Percentiles rank a stretch among this genome's conserved stretches.
Evolutionary conservation across 2,329 filamentous ascomycete genomes (phyloP).

Genomic region (Neopestalotiopsis rosae): DNA sequence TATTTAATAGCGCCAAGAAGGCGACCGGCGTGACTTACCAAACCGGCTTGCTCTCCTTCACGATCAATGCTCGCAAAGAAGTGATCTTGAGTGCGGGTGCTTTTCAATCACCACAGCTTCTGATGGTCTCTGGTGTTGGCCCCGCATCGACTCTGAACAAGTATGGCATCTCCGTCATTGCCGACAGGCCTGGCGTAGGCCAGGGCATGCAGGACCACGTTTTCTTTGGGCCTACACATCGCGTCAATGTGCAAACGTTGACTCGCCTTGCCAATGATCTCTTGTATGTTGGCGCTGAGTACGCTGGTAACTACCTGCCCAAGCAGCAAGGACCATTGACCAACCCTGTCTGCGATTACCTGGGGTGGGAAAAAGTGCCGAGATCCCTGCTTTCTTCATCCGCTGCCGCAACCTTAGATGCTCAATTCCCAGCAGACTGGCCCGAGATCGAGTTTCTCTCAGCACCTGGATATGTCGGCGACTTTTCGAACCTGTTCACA

Average conservation of each 20-base stretch:
- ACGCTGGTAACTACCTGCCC: neutral
- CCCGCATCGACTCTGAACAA: slow-evolving; percentile 30
- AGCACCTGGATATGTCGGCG: slow-evolving; percentile 21
- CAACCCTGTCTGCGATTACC: neutral
- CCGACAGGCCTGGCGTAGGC: slow-evolving; percentile 62
- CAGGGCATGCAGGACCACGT: slow-evolving; percentile 61
- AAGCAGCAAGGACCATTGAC: slow-evolving; percentile 15
- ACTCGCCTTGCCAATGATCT: slow-evolving; percentile 8
- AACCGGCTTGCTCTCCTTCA: slow-evolving; percentile 23
- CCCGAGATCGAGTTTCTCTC: slow-evolving; percentile 27
- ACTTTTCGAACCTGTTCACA: slow-evolving; percentile 16
- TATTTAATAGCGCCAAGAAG: slow-evolving; percentile 46
- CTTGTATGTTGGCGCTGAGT: slow-evolving; percentile 2
- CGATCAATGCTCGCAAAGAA: slow-evolving; percentile 36
- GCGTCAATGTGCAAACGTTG: slow-evolving; percentile 16
- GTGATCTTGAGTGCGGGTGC: slow-evolving; percentile 44
- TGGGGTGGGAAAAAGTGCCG: slow-evolving; percentile 14
- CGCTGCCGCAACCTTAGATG: neutral
- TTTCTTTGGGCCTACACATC: slow-evolving; percentile 29
- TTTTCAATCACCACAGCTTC: slow-evolving; percentile 43
- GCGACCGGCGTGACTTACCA: slow-evolving; percentile 33
- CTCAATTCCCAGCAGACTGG: slow-evolving; percentile 34
- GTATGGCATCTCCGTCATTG: slow-evolving; percentile 52
- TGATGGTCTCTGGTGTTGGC: slow-evolving; percentile 44
- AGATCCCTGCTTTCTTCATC: neutral